phyloP scores from a whole-genome alignment of 352 stramenopile genomes.

The Peronospora farinosa region DNA sequence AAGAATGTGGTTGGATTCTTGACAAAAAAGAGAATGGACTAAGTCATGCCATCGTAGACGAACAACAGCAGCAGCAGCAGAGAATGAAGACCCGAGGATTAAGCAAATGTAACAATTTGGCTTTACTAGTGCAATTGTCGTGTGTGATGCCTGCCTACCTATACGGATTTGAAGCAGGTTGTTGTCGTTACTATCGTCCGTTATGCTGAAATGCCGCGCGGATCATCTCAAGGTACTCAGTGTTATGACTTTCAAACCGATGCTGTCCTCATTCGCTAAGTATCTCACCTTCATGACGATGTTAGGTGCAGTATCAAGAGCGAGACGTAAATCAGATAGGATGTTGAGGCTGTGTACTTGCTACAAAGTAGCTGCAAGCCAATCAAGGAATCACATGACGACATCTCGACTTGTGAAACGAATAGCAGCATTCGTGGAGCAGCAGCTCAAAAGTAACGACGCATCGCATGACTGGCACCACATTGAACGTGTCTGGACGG shows the following conservation, averaged over 20 bases:
- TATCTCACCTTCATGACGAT: too few relatives aligned
- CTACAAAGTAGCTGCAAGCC: too few relatives aligned
- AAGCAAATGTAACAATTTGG: constrained; percentile 7
- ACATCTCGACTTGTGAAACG: too few relatives aligned
- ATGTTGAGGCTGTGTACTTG: too few relatives aligned
- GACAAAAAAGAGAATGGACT: constrained; percentile 36
- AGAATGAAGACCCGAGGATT: too few relatives aligned
- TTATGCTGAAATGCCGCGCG: constrained; percentile 19
- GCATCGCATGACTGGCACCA: too few relatives aligned
- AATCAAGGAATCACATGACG: too few relatives aligned
- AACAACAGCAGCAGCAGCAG: background rate
- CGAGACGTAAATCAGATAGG: too few relatives aligned
- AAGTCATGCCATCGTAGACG: background rate
- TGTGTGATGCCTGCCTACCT: constrained; percentile 8
- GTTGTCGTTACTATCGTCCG: constrained; percentile 4
- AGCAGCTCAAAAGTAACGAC: too few relatives aligned
- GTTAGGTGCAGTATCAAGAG: too few relatives aligned
- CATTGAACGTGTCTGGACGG: too few relatives aligned
- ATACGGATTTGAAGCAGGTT: constrained; percentile 2
- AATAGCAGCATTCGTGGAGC: too few relatives aligned
- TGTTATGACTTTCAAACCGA: constrained; percentile 84
- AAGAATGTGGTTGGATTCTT: constrained; percentile 65
- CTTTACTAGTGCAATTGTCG: constrained; percentile 6
- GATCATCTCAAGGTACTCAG: constrained; percentile 83
- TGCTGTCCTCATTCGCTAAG: constrained; percentile 20